Base-by-base conservation (phyloP, 495 filamentous ascomycete genomes). In the Xylaria bambusicola region DNA sequence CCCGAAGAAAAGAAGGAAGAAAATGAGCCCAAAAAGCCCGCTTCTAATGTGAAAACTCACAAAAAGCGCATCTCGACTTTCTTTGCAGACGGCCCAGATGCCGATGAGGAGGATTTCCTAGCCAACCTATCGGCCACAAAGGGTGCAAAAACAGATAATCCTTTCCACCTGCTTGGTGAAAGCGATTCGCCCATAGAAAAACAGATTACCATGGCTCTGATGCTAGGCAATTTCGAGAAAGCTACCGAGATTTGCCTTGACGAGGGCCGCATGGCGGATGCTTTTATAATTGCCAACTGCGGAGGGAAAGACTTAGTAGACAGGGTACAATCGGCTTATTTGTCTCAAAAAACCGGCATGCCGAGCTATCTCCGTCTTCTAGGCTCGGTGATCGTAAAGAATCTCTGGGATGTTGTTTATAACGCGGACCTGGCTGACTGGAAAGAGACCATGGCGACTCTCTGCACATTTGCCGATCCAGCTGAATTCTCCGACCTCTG, bases 251-350 rank as follows among this genome's bases (percentile, higher is more conserved):
- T 96, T 54, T 95, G 91, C 63, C 74, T 99, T 2, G 86, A 89
- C 63, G 92, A 97, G 70, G 85, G 91, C 54, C 84, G 93, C 38
- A 84, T 98, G 72, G 92, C 94, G 0, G 94, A 99, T 76, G 94
- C 94, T 38, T 96, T 99, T 73, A 95, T 98, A 80, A 91, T 99
- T 67, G 94, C 94, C 33, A 96, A 97, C 66, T 97, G 92, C 67
- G 93, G 94, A 53, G 93, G 95, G 40, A 91, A 94, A 70, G 88
- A 90, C 55, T 89, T 95, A 62, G 89, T 98, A 31, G 92, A 95
- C 56, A 96, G 95, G 76, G 92, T 94, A 2, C 95, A 97, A 69
- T 86, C 88, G 47, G 84, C 91, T 36, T 99, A 98, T 72, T 88
- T 99, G 61, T 88, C 88, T 21, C 86, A 91, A 65, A 92, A 91